Base-by-base conservation (phyloP, 805 yeast species). In the Diddensiella santjacobensis region DNA sequence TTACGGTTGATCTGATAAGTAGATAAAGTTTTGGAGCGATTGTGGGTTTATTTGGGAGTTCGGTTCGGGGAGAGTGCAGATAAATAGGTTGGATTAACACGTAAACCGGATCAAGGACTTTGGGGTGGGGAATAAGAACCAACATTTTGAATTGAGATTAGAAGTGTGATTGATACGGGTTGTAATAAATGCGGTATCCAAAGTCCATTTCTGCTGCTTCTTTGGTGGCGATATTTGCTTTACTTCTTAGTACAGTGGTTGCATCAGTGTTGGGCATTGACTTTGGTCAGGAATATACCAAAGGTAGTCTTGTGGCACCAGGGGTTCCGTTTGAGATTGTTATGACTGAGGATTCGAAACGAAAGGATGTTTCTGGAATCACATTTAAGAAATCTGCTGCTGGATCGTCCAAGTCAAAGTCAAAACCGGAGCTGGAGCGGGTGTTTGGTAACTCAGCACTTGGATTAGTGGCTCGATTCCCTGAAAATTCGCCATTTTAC, bases 301-400 rank as follows among this genome's bases (percentile, higher is more conserved):
- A 93, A 64, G 88, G 96, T 1, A 87, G 83, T 43, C 71, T 93
- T 40, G 85, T 93, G 36, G 96, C 96, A 0, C 97, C 97, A 0
- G 87, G 89, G 10, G 81, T 88, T 18, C 84, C 89, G 13, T 82
- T 90, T 62, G 98, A 93, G 60, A 77, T 93, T 36, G 83, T 93
- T 11, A 71, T 93, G 52, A 87, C 97, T 3, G 83, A 87, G 22
- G 98, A 93, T 59, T 84, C 96, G 2, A 87, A 89, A 67, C 75
- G 99, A 49, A 93, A 93, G 64, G 98, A 91, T 59, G 71, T 82
- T 3, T 77, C 90, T 3, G 96, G 95, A 0, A 58, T 93, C 10
- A 82, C 86, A 0, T 72, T 90, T 51, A 77, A 81, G 43, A 58
- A 69, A 24, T 51, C 84, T 13, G 29, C 40, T 3, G 17, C 41